Base-by-base conservation (phyloP, 1,284 basidiomycete genomes). In the Thecaphora thlaspeos region DNA sequence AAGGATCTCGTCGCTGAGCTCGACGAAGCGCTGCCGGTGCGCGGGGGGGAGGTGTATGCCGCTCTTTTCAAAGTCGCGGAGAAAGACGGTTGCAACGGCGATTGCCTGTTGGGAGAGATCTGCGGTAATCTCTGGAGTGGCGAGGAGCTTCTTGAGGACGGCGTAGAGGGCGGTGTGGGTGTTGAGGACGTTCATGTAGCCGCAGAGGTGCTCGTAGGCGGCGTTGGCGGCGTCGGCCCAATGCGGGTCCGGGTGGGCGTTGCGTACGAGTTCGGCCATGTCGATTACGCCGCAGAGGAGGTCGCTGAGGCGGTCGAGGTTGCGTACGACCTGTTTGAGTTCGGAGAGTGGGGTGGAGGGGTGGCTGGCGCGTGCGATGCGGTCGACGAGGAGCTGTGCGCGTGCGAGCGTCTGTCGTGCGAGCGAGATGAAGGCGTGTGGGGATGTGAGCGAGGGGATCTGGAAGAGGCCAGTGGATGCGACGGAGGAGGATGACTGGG, bases 131-230 rank as follows among this genome's bases (percentile, higher is more conserved):
- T 79, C 44, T 36, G 55, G 28, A 28, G 78, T 73, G 8, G 73
- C 61, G 17, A 82, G 73, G 5, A 81, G 79, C 43, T 74, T 70
- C 10, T 71, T 56, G 17, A 82, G 75, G 21, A 70, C 66, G 12
- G 51, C 41, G 73, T 95, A 96, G 39, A 98, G 81, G 18, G 88
- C 91, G n/a, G 88, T 87, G 81, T 96, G 84, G 17, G 93, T 97
- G 79, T 98, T 98, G 55, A 98, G 83, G 37, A 90, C 87, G 80
- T 97, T 97, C 93, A 98, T 97, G 79, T 89, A 94, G 79, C 91
- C 88, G 81, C 91, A 96, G 52, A 97, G 82, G 55, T 85, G 86
- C 79, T 93, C 91, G 79, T 97, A 96, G 39, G 90, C 88, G 54
- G 84, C 82, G 73, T 96, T 90, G 30, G 91, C 90, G 48, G 87